Evolutionary conservation across 1,139 yeast species (phyloP), one percentile per base, ranked within the genome.

Genomic region (Lodderomyces oxycetoniae): DNA sequence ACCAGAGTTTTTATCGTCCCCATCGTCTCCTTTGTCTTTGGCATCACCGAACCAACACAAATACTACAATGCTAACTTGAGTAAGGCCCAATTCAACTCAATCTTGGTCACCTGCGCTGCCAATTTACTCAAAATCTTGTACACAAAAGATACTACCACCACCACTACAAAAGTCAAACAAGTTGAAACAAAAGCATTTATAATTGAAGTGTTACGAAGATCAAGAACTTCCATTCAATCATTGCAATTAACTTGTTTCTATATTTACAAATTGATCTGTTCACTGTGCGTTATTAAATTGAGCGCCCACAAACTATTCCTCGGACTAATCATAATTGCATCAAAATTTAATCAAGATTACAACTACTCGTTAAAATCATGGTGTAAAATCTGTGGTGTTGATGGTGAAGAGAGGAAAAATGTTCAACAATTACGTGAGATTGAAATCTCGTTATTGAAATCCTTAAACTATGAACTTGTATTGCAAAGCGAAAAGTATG

Each of bases 361-460:
- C 38, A 81, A 80, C 50, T 83, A 75, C 55, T 67, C 83, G 15
- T 70, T 81, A 44, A 68, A 67, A 44, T 74, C 84, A n/a, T 85
- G 95, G 95, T 65, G 82, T 35, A 77, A 76, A 49, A 78, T 85
- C 33, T 74, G 86, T 34, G 91, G 93, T 1, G 79, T 45, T 47
- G 68, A 32, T 40, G 52, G 44, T 34, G 49, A 44, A 14, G 35
- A 43, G 11, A 47, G 20, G 7, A 16, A 57, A 31, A 54, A 54
- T 34, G 43, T 68, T n/a, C 46, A 56, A 28, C 76, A 71, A 38
- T 63, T 85, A 40, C 65, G 65, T 40, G 47, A 50, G 9, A 63
- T 78, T 39, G 94, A 85, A 57, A 48, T 71, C 23, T 57, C 64
- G n/a, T 63, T 82, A 26, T 65, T 85, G 39, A 48, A 56, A 24